Conservation (phyloP, 108 stramenopile species). For the Thalassiosira profunda region DNA sequence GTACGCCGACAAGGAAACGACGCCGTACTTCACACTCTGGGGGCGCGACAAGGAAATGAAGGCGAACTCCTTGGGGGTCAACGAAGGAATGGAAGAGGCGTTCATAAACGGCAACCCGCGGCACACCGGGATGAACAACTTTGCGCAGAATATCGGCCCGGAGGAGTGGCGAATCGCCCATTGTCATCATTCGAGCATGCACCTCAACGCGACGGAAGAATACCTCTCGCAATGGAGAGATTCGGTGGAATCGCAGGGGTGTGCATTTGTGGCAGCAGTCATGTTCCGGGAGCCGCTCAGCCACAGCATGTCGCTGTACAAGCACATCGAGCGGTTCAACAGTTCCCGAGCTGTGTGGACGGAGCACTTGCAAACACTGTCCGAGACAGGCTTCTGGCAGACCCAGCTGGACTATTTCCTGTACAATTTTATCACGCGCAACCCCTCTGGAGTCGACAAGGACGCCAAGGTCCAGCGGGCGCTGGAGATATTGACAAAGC, state of each 20-base stretch:
- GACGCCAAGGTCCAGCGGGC: background rate
- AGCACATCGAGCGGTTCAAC: background rate
- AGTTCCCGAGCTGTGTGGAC: background rate
- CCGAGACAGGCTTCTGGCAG: no score
- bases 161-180: background rate
- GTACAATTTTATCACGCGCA: background rate
- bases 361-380: background rate
- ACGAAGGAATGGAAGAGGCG: background rate
- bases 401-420: conserved; percentile 2
- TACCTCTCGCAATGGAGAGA: background rate
- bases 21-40: background rate
- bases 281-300: background rate
- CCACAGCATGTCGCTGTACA: background rate
- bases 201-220: background rate
- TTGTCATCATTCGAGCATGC: background rate
- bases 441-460: background rate
- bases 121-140: background rate
- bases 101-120: no score
- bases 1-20: background rate
- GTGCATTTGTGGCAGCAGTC: background rate
- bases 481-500: background rate
- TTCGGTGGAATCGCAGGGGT: background rate
- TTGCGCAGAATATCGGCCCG: background rate
- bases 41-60: background rate
- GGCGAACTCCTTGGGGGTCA: background rate